Evolutionary conservation across 768 basidiomycete species (phyloP), one percentile per base, ranked within the genome.

Genomic region (Chlorophyllum brunneum): DNA sequence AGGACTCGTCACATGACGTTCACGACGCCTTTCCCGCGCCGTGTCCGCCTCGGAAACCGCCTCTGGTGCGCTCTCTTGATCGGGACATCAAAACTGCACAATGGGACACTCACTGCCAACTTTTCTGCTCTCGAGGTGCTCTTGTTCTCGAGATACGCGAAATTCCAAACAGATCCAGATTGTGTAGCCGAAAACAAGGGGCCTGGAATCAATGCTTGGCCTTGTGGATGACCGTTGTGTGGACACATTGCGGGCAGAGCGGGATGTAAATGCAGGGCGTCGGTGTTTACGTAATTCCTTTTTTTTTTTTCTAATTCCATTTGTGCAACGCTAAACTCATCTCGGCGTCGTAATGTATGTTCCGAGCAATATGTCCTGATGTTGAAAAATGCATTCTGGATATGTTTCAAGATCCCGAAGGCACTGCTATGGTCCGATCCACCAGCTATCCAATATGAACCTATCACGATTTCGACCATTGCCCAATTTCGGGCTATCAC

Each of bases 161-260:
- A 5, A 8, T 5, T 5, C 7, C 15, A 23, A n/a, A 9, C 8
- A 16, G 30, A 34, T 31, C 45, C 20, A 34, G 22, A 34, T 46
- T 34, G 45, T 33, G 45, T 33, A 22, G 4, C 45, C 45, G n/a
- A 5, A 10, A 13, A 34, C 33, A 34, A 24, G 11, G 30, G 8
- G 10, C 18, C 16, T 27, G 48, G 38, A 6, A 34, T 5, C 38
- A 22, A 7, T 41, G 37, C 29, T 31, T 49, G 37, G 18, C 37
- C 38, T 40, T 49, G 48, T 40, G 38, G 31, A 34, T 36, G 34
- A 11, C 34, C 13, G 45, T 46, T 15, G 45, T 46, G 45, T 11
- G 22, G 20, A 36, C 45, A 18, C 20, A 31, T 46, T 31, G 34
- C 34, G 16, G 15, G 34, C 34, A 36, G 7, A 46, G 6, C 45